These are phyloP conservation scores for Xerocomus nothofagi DNA, from an alignment of 1,284 basidiomycete genomes.

Conservation along the genomic window DNA sequence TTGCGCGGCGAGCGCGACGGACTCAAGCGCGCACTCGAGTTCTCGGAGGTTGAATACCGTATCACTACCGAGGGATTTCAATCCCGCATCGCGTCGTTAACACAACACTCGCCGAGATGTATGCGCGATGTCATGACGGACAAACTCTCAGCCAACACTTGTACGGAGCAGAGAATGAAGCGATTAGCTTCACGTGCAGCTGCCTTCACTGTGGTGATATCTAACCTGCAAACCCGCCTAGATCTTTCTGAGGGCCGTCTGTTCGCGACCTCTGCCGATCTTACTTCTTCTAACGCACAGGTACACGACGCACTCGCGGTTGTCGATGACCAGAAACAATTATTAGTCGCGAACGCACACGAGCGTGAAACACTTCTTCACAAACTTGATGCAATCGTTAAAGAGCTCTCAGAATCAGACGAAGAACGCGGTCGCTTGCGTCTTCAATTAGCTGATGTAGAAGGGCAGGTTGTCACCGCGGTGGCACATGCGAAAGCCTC, in stretches of 20 bases:
- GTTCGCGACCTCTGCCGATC: slow-evolving; percentile 12
- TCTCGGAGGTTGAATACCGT: slow-evolving; percentile 67
- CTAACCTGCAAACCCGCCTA: slow-evolving; percentile 34
- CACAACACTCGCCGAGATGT: slow-evolving; percentile 22
- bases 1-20: slow-evolving; percentile 70
- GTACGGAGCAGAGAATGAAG: slow-evolving; percentile 25
- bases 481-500: slow-evolving; percentile 33
- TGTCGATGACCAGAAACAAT: slow-evolving; percentile 17
- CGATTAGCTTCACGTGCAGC: slow-evolving; percentile 33
- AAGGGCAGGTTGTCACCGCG: slow-evolving; percentile 35
- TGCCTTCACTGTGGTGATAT: slow-evolving; percentile 39
- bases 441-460: slow-evolving; percentile 20
- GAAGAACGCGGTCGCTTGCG: slow-evolving; percentile 17
- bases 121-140: not conserved
- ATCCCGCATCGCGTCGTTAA: slow-evolving; percentile 31
- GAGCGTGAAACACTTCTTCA: slow-evolving; percentile 16
- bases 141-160: not conserved
- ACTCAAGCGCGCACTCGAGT: slow-evolving; percentile 66
- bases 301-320: slow-evolving; percentile 19
- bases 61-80: slow-evolving; percentile 66
- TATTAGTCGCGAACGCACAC: slow-evolving; percentile 1
- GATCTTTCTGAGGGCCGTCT: slow-evolving; percentile 28
- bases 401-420: slow-evolving; percentile 22
- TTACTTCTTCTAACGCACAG: slow-evolving; percentile 14
- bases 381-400: slow-evolving; percentile 14